phyloP scores from a whole-genome alignment of 148 eudicot species.

The Amaranthus palmeri region DNA sequence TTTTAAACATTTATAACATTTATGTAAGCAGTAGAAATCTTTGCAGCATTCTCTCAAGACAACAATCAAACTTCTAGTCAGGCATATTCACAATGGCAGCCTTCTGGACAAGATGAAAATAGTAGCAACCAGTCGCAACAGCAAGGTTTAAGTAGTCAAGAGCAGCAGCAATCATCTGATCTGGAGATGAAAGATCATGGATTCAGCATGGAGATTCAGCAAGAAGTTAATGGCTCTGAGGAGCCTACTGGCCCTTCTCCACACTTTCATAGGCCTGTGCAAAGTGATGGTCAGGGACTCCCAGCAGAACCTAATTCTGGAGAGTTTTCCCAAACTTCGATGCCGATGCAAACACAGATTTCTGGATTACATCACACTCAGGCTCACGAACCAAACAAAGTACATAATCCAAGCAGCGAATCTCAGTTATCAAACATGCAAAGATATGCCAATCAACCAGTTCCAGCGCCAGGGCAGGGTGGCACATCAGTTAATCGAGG shows the following conservation, averaged over 20 bases:
- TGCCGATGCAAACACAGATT: slow-evolving; percentile 32
- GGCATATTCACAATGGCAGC: slow-evolving; percentile 62
- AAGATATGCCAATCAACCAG: slow-evolving; percentile 39
- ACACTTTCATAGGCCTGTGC: slow-evolving; percentile 34
- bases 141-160: slow-evolving; percentile 32
- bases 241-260: slow-evolving; percentile 29
- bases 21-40: slow-evolving; percentile 5
- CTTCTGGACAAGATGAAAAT: slow-evolving; percentile 46
- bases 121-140: slow-evolving; percentile 33
- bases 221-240: slow-evolving; percentile 33
- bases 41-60: slow-evolving; percentile 59
- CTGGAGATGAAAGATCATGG: slow-evolving; percentile 39
- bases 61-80: slow-evolving; percentile 52
- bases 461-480: slow-evolving; percentile 38
- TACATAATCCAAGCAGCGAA: slow-evolving; percentile 34
- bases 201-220: slow-evolving; percentile 36
- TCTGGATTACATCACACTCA: slow-evolving; percentile 36
- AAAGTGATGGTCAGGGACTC: slow-evolving; percentile 34
- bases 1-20: background rate
- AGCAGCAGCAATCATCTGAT: slow-evolving; percentile 37
- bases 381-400: slow-evolving; percentile 33
- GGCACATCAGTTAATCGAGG: slow-evolving; percentile 40
- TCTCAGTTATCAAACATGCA: slow-evolving; percentile 41
- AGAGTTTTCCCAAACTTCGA: slow-evolving; percentile 37
- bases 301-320: slow-evolving; percentile 37